These are phyloP conservation scores for Ambrosiella beaveri DNA, from an alignment of 2,329 filamentous ascomycete species.

Conservation along the genomic window DNA sequence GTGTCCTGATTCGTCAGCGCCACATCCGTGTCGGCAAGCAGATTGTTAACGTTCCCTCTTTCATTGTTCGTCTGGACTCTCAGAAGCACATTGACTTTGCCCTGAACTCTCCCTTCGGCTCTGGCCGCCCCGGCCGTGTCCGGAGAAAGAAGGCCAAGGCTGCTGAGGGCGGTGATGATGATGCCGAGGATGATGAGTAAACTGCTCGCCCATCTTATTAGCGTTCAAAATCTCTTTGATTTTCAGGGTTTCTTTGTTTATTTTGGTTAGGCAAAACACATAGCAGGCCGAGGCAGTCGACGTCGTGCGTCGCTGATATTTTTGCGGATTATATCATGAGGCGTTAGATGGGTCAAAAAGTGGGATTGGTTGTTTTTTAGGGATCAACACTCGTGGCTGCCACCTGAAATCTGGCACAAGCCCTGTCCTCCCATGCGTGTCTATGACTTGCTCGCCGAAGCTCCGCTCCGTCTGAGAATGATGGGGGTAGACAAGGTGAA, in stretches of 20 bases:
- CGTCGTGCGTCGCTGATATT: slow-evolving; percentile 6
- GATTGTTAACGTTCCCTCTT: slow-evolving; percentile 99
- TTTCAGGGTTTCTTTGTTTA: slow-evolving; percentile 6
- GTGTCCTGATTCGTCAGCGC: slow-evolving; percentile 98
- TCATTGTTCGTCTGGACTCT: slow-evolving; percentile 98
- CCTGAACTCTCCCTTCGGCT: slow-evolving; percentile 92
- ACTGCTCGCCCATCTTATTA: slow-evolving; percentile 19
- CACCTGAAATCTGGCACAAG: neutral
- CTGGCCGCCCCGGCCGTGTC: slow-evolving; percentile 91
- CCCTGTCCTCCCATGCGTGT: neutral
- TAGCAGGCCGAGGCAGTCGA: slow-evolving; percentile 1
- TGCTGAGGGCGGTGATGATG: slow-evolving; percentile 67
- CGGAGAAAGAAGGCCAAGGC: slow-evolving; percentile 99
- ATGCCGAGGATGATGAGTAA: slow-evolving; percentile 71
- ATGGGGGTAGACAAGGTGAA: neutral
- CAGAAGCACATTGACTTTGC: slow-evolving; percentile 99
- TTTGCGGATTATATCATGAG: slow-evolving; percentile 6
- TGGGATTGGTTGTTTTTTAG: slow-evolving; percentile 10
- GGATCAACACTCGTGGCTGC: slow-evolving; percentile 10
- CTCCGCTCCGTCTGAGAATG: neutral
- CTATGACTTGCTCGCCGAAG: neutral
- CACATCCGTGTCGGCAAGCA: slow-evolving; percentile 99
- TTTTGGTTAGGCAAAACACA: slow-evolving; percentile 3
- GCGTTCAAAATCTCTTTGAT: slow-evolving; percentile 7
- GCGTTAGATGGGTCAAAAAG: slow-evolving; percentile 13